A percentile compares a stretch with the other conserved stretches of the same genome.
phyloP scores from a whole-genome alignment of 2,329 filamentous ascomycete species.

The Claviceps sp. region DNA sequence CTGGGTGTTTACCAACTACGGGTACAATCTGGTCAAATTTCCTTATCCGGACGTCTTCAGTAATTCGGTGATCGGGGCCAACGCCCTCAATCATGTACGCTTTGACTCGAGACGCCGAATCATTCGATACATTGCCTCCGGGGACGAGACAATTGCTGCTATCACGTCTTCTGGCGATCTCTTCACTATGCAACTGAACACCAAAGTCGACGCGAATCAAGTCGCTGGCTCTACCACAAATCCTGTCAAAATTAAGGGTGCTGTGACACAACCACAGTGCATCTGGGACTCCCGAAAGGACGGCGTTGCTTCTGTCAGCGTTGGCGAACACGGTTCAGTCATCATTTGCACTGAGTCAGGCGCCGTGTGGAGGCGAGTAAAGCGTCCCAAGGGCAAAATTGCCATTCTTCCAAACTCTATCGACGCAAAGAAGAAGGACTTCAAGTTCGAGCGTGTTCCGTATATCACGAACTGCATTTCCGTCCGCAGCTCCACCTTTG shows the following conservation, averaged over 20 bases:
- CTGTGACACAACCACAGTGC: constrained; percentile 63
- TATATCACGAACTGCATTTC: constrained; percentile 73
- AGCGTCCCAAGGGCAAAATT: constrained; percentile 68
- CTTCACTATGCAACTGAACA: constrained; percentile 69
- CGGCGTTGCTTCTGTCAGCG: constrained; percentile 72
- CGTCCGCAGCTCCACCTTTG: constrained; percentile 78
- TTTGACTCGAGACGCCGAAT: constrained; percentile 52
- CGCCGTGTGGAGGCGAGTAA: constrained; percentile 82
- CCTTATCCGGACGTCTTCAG: constrained; percentile 57
- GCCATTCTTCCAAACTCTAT: constrained; percentile 30
- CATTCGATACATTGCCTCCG: constrained; percentile 66
- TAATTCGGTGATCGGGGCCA: constrained; percentile 54
- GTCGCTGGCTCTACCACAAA: constrained; percentile 71
- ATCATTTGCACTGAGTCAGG: constrained; percentile 88
- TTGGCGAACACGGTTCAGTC: constrained; percentile 87
- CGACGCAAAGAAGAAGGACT: constrained; percentile 64
- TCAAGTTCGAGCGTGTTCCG: constrained; percentile 87
- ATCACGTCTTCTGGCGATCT: constrained; percentile 75
- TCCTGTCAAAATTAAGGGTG: constrained; percentile 75
- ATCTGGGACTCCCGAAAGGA: constrained; percentile 86
- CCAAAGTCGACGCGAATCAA: constrained; percentile 48
- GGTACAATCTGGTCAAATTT: constrained; percentile 83
- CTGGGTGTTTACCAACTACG: constrained; percentile 90
- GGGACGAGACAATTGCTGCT: constrained; percentile 84
- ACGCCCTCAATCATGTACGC: constrained; percentile 29